Evolutionary conservation across 2,329 filamentous ascomycete genomes (phyloP).

Genomic region (Cladosporium cucumerinum): DNA sequence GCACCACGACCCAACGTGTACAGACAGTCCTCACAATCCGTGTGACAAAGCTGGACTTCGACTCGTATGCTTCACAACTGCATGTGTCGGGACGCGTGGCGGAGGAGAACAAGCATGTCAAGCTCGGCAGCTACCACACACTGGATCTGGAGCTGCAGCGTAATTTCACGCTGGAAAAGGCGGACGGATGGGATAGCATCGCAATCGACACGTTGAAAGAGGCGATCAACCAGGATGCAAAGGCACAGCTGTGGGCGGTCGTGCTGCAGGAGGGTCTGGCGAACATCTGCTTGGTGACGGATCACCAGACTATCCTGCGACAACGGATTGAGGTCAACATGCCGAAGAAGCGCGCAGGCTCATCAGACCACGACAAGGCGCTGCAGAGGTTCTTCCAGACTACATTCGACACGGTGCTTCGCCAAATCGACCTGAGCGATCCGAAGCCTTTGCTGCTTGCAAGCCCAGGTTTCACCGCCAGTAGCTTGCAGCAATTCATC

Average conservation of each 20-base stretch:
- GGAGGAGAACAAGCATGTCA: slow-evolving; percentile 65
- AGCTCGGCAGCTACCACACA: slow-evolving; percentile 66
- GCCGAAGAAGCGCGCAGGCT: slow-evolving; percentile 64
- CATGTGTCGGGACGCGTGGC: slow-evolving; percentile 66
- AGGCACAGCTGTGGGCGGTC: slow-evolving; percentile 81
- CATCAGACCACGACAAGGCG: slow-evolving; percentile 60
- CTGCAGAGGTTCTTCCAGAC: slow-evolving; percentile 69
- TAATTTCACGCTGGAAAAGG: slow-evolving; percentile 84
- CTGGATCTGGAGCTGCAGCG: slow-evolving; percentile 82
- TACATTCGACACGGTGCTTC: slow-evolving; percentile 69
- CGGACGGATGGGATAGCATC: slow-evolving; percentile 83
- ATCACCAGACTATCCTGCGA: slow-evolving; percentile 73
- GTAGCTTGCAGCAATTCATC: slow-evolving; percentile 74
- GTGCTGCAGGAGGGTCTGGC: slow-evolving; percentile 89
- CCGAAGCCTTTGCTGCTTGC: slow-evolving; percentile 76
- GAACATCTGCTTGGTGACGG: slow-evolving; percentile 78
- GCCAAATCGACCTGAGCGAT: slow-evolving; percentile 70
- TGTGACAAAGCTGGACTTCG: slow-evolving; percentile 66
- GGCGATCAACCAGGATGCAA: slow-evolving; percentile 72
- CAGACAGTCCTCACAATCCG: slow-evolving; percentile 63
- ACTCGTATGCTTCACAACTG: slow-evolving; percentile 63
- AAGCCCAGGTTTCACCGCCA: slow-evolving; percentile 82
- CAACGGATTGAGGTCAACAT: slow-evolving; percentile 65
- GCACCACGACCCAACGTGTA: slow-evolving; percentile 60
- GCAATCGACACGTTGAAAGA: slow-evolving; percentile 74